These are phyloP conservation scores for Collybiopsis confluens DNA, from an alignment of 768 basidiomycete genomes.

Conservation along the genomic window DNA sequence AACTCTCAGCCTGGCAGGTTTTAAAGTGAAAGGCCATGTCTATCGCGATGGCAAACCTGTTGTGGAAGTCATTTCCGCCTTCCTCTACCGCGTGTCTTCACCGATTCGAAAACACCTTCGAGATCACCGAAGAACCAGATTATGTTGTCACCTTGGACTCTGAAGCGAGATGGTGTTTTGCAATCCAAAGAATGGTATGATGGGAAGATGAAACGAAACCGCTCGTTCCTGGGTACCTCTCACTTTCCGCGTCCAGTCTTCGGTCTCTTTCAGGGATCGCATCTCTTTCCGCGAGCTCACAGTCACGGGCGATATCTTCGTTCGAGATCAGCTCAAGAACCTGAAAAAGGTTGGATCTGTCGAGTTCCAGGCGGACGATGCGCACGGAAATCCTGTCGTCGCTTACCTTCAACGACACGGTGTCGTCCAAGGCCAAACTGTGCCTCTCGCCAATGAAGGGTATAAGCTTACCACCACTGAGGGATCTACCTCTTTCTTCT, in stretches of 20 bases:
- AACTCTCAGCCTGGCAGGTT: slow-evolving; percentile 92
- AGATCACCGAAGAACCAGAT: slow-evolving; percentile 84
- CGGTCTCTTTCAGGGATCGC: slow-evolving; percentile 92
- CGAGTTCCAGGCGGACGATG: slow-evolving; percentile 82
- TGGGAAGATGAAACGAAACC: slow-evolving; percentile 85
- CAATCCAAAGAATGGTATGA: slow-evolving; percentile 98
- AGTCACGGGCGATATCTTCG: slow-evolving; percentile 81
- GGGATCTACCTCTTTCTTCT: slow-evolving; percentile 61
- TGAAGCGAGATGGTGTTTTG: slow-evolving; percentile 85
- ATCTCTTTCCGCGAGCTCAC: slow-evolving; percentile 74
- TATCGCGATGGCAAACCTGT: slow-evolving; percentile 73
- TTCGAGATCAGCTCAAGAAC: slow-evolving; percentile 83
- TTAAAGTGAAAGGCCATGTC: slow-evolving; percentile 84
- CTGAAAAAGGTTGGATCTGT: slow-evolving; percentile 87
- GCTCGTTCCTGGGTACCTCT: slow-evolving; percentile 78
- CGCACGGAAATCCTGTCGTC: slow-evolving; percentile 89
- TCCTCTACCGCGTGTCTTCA: slow-evolving; percentile 94
- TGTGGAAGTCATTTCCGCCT: slow-evolving; percentile 91
- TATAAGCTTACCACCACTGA: slow-evolving; percentile 72
- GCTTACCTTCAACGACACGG: slow-evolving; percentile 94
- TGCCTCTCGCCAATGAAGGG: slow-evolving; percentile 78
- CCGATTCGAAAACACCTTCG: slow-evolving; percentile 95
- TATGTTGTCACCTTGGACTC: slow-evolving; percentile 73
- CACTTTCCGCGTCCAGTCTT: slow-evolving; percentile 85
- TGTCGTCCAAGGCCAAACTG: slow-evolving; percentile 66